Conservation (phyloP, 2,329 filamentous ascomycete genomes). For the Orbilia blumenaviensis region DNA sequence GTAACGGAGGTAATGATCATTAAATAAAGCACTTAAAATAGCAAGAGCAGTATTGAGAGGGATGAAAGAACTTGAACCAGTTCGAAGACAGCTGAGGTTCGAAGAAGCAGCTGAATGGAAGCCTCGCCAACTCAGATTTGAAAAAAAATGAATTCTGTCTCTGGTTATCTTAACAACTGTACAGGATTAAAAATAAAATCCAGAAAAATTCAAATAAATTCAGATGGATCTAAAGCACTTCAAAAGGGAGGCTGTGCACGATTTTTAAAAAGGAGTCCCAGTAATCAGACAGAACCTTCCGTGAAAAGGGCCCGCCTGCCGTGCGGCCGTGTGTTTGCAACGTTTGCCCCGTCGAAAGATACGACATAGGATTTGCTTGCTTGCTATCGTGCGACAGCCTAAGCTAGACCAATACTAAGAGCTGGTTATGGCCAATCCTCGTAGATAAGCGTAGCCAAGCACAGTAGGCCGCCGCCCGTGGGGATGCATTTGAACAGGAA, state of each 20-base stretch:
- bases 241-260: constrained; percentile 15
- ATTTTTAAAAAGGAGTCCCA: neutral
- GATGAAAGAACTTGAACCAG: constrained; percentile 42
- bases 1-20: no score
- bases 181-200: no score
- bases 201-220: no score
- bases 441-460: constrained; percentile 21
- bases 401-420: neutral
- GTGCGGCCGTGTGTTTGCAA: neutral
- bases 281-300: neutral
- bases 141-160: constrained; percentile 5
- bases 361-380: neutral
- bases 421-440: neutral
- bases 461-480: no score
- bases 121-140: neutral
- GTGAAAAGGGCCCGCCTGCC: constrained; percentile 6
- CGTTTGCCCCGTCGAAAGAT: constrained; percentile 16
- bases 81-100: neutral
- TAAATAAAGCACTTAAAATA: no score
- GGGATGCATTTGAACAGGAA: no score
- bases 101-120: constrained; percentile 3
- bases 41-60: constrained; percentile 44
- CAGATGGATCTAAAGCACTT: no score
- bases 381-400: constrained; percentile 34
- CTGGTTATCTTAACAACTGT: no score